phyloP scores from a whole-genome alignment of 2,329 filamentous ascomycete species.

The Colletotrichum australisinense region DNA sequence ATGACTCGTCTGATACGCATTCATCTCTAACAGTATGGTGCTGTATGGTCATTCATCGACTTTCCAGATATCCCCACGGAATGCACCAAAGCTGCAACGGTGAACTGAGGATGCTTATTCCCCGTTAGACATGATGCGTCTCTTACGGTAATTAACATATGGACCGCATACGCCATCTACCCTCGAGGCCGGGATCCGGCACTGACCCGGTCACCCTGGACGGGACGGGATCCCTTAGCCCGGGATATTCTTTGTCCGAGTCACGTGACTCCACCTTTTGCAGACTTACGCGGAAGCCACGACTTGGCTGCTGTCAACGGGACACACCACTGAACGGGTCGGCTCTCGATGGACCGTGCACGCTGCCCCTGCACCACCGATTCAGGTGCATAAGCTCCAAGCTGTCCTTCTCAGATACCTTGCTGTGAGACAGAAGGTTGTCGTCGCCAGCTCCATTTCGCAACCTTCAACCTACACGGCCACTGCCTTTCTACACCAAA shows the following conservation, averaged over 20 bases:
- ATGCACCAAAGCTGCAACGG: not conserved
- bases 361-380: conserved; percentile 29
- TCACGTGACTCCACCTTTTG: conserved; percentile 13
- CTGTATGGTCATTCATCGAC: not conserved
- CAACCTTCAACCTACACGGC: conserved; percentile 34
- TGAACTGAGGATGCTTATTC: not conserved
- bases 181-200: conserved; percentile 1
- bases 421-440: conserved; percentile 29
- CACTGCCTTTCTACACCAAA: conserved; percentile 38
- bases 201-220: not conserved
- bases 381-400: conserved; percentile 52
- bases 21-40: not conserved
- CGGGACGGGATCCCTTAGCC: not conserved
- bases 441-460: conserved; percentile 32
- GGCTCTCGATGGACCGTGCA: conserved; percentile 31
- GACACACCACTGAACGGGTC: conserved; percentile 14
- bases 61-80: not conserved
- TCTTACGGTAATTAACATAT: too few species aligned
- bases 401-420: conserved; percentile 52
- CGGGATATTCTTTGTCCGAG: conserved; percentile 30
- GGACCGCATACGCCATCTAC: not conserved
- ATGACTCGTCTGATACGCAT: not conserved
- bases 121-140: not conserved
- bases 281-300: conserved; percentile 12
- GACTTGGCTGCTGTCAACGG: conserved; percentile 8